Percentiles rank a stretch among this genome's conserved stretches.
Conservation (phyloP, 2,329 filamentous ascomycete genomes). For the Mollisia scopiformis region DNA sequence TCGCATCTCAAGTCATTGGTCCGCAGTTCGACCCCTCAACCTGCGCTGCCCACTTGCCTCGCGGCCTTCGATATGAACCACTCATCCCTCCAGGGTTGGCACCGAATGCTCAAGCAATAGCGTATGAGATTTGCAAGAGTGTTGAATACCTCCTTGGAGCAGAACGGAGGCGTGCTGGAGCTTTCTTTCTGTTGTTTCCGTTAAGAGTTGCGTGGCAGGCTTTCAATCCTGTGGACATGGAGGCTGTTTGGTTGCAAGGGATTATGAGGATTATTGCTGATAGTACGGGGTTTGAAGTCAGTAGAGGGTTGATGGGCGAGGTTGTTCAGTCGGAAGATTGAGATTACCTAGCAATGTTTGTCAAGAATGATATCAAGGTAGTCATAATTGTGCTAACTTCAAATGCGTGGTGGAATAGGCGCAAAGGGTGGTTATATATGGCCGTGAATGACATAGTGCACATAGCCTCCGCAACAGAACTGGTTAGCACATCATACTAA, state of each 20-base stretch:
- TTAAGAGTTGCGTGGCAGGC: constrained; percentile 4
- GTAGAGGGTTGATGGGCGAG: not conserved
- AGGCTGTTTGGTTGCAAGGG: not conserved
- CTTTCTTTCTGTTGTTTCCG: constrained; percentile 7
- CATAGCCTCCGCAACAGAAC: too few relatives aligned
- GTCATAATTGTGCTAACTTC: too few relatives aligned
- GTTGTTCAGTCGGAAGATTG: not conserved
- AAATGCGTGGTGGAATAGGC: too few relatives aligned
- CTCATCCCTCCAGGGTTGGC: constrained; percentile 4
- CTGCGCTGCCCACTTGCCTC: not conserved
- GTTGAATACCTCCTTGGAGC: not conserved
- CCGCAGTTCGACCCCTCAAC: not conserved
- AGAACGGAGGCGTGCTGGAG: not conserved
- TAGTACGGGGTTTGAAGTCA: not conserved
- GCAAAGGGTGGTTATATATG: too few relatives aligned
- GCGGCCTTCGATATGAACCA: not conserved
- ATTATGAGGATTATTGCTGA: not conserved
- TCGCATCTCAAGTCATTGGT: not conserved
- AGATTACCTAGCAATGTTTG: not conserved
- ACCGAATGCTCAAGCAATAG: not conserved
- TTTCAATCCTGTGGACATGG: not conserved
- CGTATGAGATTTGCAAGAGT: constrained; percentile 8
- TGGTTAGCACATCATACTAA: too few relatives aligned
- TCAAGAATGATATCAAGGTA: too few relatives aligned
- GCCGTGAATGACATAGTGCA: too few relatives aligned